phyloP scores from a whole-genome alignment of 139 green algal genomes.

The Chlorella sp. region DNA sequence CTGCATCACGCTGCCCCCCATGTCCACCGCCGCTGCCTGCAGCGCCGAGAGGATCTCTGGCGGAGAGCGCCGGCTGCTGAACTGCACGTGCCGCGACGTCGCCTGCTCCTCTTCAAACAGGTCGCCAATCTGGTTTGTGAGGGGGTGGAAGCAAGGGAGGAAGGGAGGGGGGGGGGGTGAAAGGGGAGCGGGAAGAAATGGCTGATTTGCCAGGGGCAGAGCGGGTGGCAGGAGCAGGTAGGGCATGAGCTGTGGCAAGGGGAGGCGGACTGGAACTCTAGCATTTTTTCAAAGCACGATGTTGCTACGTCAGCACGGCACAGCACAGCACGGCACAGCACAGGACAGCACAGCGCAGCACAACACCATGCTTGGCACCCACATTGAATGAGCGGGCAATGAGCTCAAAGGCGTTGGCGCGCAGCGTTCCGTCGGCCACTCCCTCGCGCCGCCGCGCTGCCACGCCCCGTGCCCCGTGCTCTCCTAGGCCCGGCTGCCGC shows the following conservation, averaged over 20 bases:
- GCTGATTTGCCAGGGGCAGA: background rate
- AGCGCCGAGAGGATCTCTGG: conserved; percentile 19
- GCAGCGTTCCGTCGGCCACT: background rate
- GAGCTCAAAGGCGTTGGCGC: conserved; percentile 46
- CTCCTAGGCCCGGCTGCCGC: background rate
- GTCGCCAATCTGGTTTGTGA: conserved; percentile 5
- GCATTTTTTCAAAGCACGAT: background rate
- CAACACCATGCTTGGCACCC: background rate
- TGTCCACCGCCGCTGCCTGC: background rate
- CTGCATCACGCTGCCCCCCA: conserved; percentile 24
- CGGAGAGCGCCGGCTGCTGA: conserved; percentile 32
- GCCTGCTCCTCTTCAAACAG: conserved; percentile 40
- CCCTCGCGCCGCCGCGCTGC: background rate
- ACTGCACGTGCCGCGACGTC: conserved; percentile 41
- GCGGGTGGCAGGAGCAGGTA: background rate
- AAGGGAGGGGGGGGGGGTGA: background rate
- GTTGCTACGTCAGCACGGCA: background rate
- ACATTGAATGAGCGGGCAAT: conserved; percentile 28
- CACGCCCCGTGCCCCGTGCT: background rate
- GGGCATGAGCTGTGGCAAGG: background rate
- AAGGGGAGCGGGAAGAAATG: too few species aligned
- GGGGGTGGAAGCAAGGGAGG: background rate
- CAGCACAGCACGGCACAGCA: background rate
- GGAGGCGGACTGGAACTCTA: background rate
- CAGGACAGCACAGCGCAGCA: background rate